Evolutionary conservation across 2,329 filamentous ascomycete species (phyloP).

Genomic region (Cyclaneusma minus): DNA sequence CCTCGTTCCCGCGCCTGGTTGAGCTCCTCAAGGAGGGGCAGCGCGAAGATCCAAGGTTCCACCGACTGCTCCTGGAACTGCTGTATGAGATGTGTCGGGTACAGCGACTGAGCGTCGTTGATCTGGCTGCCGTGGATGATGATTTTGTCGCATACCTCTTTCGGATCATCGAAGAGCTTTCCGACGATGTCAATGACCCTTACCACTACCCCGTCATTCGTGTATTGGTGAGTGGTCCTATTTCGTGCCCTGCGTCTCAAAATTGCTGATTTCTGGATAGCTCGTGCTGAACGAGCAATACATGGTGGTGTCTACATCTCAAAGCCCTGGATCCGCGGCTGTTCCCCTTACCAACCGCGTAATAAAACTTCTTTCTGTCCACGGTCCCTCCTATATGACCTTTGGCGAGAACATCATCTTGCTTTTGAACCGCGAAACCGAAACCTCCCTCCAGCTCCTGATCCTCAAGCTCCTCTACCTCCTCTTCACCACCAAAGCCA

Average conservation of each 20-base stretch:
- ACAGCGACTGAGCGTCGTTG: constrained; percentile 61
- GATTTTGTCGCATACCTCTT: constrained; percentile 74
- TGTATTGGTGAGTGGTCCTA: constrained; percentile 52
- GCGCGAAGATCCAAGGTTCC: constrained; percentile 53
- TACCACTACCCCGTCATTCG: constrained; percentile 94
- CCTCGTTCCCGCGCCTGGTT: constrained; percentile 68
- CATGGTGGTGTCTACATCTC: constrained; percentile 56
- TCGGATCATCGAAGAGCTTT: constrained; percentile 72
- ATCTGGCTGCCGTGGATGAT: constrained; percentile 65
- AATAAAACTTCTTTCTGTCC: constrained; percentile 72
- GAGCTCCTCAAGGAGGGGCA: constrained; percentile 57
- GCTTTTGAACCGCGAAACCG: constrained; percentile 83
- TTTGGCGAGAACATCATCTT: constrained; percentile 98
- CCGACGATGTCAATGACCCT: constrained; percentile 76
- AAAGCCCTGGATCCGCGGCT: constrained; percentile 9
- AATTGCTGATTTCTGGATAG: constrained; percentile 27
- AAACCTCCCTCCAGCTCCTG: constrained; percentile 87
- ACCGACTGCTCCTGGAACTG: constrained; percentile 70
- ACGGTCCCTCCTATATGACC: constrained; percentile 72
- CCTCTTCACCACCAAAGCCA: constrained; percentile 79
- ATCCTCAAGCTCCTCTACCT: constrained; percentile 93
- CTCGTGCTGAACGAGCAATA: constrained; percentile 97
- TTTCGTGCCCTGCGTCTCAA: neutral
- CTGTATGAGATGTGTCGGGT: constrained; percentile 95
- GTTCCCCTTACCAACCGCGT: constrained; percentile 73